Conservation (phyloP, 129 eudicot genomes). For the Tagetes patula region DNA sequence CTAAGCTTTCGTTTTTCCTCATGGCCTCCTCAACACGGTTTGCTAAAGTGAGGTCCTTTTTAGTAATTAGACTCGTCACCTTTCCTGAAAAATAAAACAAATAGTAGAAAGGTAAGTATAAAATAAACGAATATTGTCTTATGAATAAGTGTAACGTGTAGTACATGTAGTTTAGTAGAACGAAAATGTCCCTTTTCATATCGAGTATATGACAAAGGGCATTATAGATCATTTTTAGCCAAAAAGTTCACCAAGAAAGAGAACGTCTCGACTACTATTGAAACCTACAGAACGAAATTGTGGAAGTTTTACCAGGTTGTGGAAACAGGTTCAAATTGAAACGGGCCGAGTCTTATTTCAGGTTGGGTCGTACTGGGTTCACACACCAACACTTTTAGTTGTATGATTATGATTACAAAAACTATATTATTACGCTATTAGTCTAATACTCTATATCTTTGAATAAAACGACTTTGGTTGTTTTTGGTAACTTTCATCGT, state of each 20-base stretch:
- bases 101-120: neutral
- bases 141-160: neutral
- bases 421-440: neutral
- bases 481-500: neutral
- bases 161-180: neutral
- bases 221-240: neutral
- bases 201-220: neutral
- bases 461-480: neutral
- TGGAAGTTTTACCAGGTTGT: neutral
- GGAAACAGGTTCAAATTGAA: neutral
- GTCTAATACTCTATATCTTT: neutral
- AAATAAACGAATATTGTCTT: neutral
- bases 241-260: neutral
- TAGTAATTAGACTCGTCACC: constrained; percentile 85
- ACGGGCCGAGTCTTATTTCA: neutral
- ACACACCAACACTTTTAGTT: neutral
- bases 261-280: neutral
- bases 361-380: neutral
- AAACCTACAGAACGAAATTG: neutral
- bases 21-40: constrained; percentile 79
- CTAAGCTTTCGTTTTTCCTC: constrained; percentile 88
- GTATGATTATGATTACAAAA: neutral
- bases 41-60: constrained; percentile 62
- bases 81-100: constrained; percentile 49
- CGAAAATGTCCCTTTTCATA: neutral